Conservation (phyloP, 768 basidiomycete species). For the Dendrothele bispora region DNA sequence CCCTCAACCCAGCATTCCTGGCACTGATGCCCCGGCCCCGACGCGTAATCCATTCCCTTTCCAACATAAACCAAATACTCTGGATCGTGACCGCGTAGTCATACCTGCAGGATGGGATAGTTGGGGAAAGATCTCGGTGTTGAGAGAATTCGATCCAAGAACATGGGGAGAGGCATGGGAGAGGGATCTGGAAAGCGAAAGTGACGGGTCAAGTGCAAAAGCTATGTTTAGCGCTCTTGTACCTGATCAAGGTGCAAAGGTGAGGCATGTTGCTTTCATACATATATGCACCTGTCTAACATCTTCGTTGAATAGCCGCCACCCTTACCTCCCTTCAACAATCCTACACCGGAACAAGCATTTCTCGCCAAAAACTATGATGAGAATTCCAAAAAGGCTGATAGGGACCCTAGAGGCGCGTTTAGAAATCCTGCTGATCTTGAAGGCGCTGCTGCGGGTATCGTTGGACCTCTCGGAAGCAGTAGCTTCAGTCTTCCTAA, state of each 20-base stretch:
- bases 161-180: slow-evolving; percentile 82
- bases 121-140: slow-evolving; percentile 91
- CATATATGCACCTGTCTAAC: slow-evolving; percentile 2
- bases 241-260: slow-evolving; percentile 74
- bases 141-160: slow-evolving; percentile 89
- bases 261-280: slow-evolving; percentile 28
- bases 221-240: slow-evolving; percentile 71
- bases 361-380: slow-evolving; percentile 93
- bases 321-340: slow-evolving; percentile 74
- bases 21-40: slow-evolving; percentile 65
- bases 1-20: slow-evolving; percentile 57
- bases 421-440: slow-evolving; percentile 79
- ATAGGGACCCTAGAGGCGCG: slow-evolving; percentile 49
- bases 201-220: slow-evolving; percentile 54
- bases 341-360: slow-evolving; percentile 82
- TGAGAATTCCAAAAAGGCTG: slow-evolving; percentile 85
- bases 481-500: slow-evolving; percentile 83
- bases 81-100: slow-evolving; percentile 90
- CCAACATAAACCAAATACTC: slow-evolving; percentile 80
- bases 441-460: slow-evolving; percentile 59
- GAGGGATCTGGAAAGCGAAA: slow-evolving; percentile 54
- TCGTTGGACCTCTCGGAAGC: slow-evolving; percentile 92
- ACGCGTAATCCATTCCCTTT: slow-evolving; percentile 85
- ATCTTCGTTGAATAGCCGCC: slow-evolving; percentile 45
- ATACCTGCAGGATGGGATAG: slow-evolving; percentile 98